Evolutionary conservation across 139 green algal genomes (phyloP).

Genomic region (Chlorella sp.): DNA sequence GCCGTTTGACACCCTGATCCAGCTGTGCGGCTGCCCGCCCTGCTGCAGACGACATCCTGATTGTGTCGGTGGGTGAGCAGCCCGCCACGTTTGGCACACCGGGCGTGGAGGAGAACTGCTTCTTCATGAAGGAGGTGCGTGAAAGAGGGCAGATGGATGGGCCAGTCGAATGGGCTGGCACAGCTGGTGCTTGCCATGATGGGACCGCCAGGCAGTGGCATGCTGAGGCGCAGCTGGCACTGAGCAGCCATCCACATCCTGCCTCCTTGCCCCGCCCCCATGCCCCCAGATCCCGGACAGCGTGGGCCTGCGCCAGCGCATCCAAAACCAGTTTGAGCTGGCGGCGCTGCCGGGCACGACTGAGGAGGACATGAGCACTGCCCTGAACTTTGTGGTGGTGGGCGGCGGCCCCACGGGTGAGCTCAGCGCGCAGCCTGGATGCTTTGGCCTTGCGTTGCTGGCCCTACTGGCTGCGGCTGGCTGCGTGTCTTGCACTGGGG

Average conservation of each 20-base stretch:
- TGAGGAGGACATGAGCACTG: constrained; percentile 49
- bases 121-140: constrained; percentile 83
- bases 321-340: constrained; percentile 74
- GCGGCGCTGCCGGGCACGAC: constrained; percentile 71
- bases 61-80: constrained; percentile 80
- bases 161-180: background rate
- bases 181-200: too few relatives aligned
- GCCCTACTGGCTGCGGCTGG: background rate
- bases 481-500: too few relatives aligned
- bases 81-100: constrained; percentile 80
- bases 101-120: constrained; percentile 78
- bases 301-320: constrained; percentile 53
- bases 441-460: background rate
- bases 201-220: background rate
- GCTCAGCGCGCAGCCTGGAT: background rate
- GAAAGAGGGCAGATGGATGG: background rate
- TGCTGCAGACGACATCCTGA: constrained; percentile 80
- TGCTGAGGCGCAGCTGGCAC: background rate
- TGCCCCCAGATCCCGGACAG: constrained; percentile 67
- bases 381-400: constrained; percentile 86
- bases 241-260: background rate
- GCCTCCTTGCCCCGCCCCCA: constrained; percentile 24
- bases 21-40: too few relatives aligned
- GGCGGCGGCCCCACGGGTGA: constrained; percentile 79
- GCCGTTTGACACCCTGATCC: too few relatives aligned